These are phyloP conservation scores for Cytospora piceicola DNA, from an alignment of 2,329 filamentous ascomycete species.

Conservation along the genomic window DNA sequence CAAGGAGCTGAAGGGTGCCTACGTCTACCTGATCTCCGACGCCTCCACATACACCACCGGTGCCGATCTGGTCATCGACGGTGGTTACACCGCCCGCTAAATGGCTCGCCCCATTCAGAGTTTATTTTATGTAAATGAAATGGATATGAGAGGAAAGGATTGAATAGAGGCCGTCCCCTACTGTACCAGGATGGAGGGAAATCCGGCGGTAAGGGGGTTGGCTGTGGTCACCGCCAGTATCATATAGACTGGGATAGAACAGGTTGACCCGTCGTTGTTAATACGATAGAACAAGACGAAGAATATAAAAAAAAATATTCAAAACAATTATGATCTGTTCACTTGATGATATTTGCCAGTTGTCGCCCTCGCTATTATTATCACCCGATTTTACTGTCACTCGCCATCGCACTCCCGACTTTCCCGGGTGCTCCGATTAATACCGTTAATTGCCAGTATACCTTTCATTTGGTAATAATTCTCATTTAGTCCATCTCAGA, in stretches of 20 bases:
- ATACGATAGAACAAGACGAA: neutral
- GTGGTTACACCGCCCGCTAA: conserved; percentile 62
- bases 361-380: neutral
- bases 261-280: neutral
- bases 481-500: too few relatives aligned
- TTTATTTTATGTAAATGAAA: neutral
- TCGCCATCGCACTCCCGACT: neutral
- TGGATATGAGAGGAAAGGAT: neutral
- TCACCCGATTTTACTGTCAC: neutral
- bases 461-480: too few relatives aligned
- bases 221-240: neutral
- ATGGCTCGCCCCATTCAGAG: neutral
- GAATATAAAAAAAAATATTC: neutral
- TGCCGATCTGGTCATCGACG: conserved; percentile 71
- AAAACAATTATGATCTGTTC: neutral
- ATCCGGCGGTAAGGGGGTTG: neutral
- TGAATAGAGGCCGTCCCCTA: neutral
- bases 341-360: neutral
- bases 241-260: neutral
- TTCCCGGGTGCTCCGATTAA: too few relatives aligned
- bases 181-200: conserved; percentile 1
- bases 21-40: conserved; percentile 75
- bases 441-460: too few relatives aligned
- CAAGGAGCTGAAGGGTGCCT: conserved; percentile 75
- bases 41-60: conserved; percentile 78